Evolutionary conservation across 768 basidiomycete species (phyloP), one percentile per base, ranked within the genome.

Genomic region (Tulasnella sp.): DNA sequence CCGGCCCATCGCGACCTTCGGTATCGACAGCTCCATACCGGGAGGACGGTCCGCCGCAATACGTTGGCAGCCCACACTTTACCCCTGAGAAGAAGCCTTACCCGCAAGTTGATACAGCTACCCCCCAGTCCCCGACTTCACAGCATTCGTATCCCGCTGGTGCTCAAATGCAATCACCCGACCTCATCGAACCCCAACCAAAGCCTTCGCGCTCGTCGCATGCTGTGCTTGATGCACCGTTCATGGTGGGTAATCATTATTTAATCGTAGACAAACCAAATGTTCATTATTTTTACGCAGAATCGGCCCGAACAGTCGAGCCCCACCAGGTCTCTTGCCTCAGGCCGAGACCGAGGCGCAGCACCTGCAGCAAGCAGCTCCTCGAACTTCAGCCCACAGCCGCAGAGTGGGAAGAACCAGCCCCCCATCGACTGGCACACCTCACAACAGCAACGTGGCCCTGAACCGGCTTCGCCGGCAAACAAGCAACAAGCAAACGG

Each of bases 141-240:
- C 40, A 46, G 39, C 71, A 79, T 27, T 72, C 78, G 16, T 79
- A 73, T 38, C 78, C 78, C 18, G 71, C 78, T 40, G 16, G 42
- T 31, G 78, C 78, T 16, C 36, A 79, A 42, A 46, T 73, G 31
- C 78, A 79, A n/a, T 40, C 42, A 6, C 78, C 78, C 12, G 78
- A 79, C 36, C 38, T 79, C 16, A 31, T 73, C 36, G 78, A 72
- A 24, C 78, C 78, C n/a, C 40, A 73, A 52, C 78, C 78, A 21
- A 71, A 79, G 36, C 78, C 62, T 21, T 73, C 71, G 3, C 71
- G 71, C 78, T 39, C 78, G 5, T 52, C 40, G 10, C 78, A 72
- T 14, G 71, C 78, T 44, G 78, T 79, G 10, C 52, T 79, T 31
- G 52, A 74, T 36, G 78, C 40, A 34, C 71, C 78, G 78, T 79